Evolutionary conservation across 495 filamentous ascomycete genomes (phyloP), one percentile per base, ranked within the genome.

Genomic region (Entonaema liquescens): DNA sequence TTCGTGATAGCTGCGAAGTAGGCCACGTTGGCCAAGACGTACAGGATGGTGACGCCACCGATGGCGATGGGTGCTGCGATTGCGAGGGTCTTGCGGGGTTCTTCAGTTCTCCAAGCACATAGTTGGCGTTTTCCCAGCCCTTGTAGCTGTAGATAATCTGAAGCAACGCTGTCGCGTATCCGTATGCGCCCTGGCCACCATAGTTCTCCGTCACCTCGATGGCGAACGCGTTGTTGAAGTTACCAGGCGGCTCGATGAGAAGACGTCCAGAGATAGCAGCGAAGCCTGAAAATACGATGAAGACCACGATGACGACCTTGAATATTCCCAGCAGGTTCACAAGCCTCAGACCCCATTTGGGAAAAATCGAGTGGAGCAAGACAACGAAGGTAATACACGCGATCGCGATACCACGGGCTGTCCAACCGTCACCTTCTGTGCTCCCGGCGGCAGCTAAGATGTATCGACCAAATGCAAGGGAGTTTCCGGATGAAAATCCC

Each of bases 1-100:
- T 87, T 88, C 21, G 88, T 83, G 5, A 92, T 88, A 0, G 88
- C 90, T 4, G 88, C 88, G 66, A 92, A 91, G 76, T 92, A 92
- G 61, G 90, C 89, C 54, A 92, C 86, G 78, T 92, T 92, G 72
- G 85, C 86, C 25, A 92, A 74, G 77, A 92, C 88, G 78, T 91
- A 92, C 0, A 91, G 78, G 28, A 92, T 79, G 0, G 86, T 85
- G 25, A 91, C 89, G 8, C 83, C 81, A 26, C 78, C 83, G 19
- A 91, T 83, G 13, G 89, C 90, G 25, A 89, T 67, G 0, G 87
- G 89, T 0, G 88, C 90, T 1, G 89, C 90, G 57, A 88, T 85
- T 68, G 86, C 83, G 65, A 92, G 82, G 0, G 89, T 92, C 50
- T 85, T 84, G 17, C 83, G 82, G 0, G 90, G 90, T 91, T 85